Base-by-base conservation (phyloP, 2,329 filamentous ascomycete genomes). In the Apiospora saccharicola region DNA sequence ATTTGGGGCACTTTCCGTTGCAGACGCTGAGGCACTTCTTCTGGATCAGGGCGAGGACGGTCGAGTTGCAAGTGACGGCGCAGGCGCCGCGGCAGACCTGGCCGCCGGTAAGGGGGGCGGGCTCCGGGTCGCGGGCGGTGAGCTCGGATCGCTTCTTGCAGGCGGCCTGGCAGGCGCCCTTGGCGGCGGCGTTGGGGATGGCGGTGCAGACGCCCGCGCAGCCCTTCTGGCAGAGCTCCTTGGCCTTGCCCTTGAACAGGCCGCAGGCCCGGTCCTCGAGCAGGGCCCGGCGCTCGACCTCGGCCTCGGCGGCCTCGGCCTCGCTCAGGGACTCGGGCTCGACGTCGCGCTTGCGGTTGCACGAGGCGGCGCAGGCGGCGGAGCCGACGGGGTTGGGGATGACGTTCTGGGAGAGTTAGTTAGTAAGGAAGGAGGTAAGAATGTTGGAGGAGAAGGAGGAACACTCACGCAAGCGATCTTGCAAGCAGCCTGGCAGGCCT, bases 51-150 rank as follows among this genome's bases (percentile, higher is more conserved):
- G 67, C 67, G 1, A 69, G 67, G 26, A 69, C 67, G 44, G 67
- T 69, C 44, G 67, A 69, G 67, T 69, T 69, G 67, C 67, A 69
- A 24, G 67, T 69, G 44, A 69, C 67, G 24, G 67, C 67, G 67
- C 67, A 69, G 16, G 67, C 67, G 44, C 26, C 67, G 67, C 67
- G 67, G 67, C 67, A 69, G 67, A 69, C 26, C 67, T 69, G 67
- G 6, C 67, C 67, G 26, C 44, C 44, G 43, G 67, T 69, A 16
- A 69, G 10, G 26, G 43, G 67, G 1, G 67, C 67, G 44, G 43
- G 30, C 43, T 49, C 67, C 16, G n/a, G 44, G 44, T 49, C 67
- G 26, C 67, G 67, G 8, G 16, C 67, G 8, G 44, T 69, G 26
- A 69, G 67, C 67, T 41, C 67, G 26, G 22, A 44, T 4, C 24